Evolutionary conservation across 495 filamentous ascomycete genomes (phyloP), one percentile per base, ranked within the genome.

Genomic region (Penicillium flavigenum): DNA sequence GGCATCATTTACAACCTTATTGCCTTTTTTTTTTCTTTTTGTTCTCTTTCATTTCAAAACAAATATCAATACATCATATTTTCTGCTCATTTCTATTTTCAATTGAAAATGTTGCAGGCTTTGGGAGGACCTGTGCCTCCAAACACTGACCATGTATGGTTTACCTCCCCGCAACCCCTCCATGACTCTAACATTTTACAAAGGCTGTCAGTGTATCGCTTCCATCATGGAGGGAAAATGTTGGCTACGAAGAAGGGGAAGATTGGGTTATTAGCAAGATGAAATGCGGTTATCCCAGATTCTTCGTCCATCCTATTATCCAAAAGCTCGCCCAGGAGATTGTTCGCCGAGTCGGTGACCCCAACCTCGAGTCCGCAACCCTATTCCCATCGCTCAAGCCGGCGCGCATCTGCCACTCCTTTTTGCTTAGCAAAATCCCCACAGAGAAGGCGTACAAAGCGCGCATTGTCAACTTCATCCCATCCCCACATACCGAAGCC

Each of bases 201-300:
- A 57, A 98, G 93, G 95, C 94, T 47, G 90, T 98, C 58, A 97
- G 92, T 69, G 91, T 96, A 20, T 98, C 95, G 3, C 79, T 98
- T 32, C 94, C 94, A 44, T 94, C 93, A 77, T 98, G 94, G 94
- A 83, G 77, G 61, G 76, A 91, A 42, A 96, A 93, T 67, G 76
- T 98, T 26, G 94, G 82, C 2, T 98, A 98, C 61, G 94, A 98
- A 71, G 91, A 98, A 71, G 93, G 92, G 29, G 81, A 94, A 67
- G 79, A 86, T 52, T 92, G 91, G 89, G 88, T 98, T 11, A 54
- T 95, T 38, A 81, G 79, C 56, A 88, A 87, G 64, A 89, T 98
- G 90, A 79, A 85, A 59, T 95, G 88, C 22, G 94, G 94, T 41
- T 98, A 98, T 74, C 94, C 94, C 56, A 83, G 93, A 52, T 98